phyloP scores from a whole-genome alignment of 2,329 filamentous ascomycete species.

The Colletotrichum incanum region DNA sequence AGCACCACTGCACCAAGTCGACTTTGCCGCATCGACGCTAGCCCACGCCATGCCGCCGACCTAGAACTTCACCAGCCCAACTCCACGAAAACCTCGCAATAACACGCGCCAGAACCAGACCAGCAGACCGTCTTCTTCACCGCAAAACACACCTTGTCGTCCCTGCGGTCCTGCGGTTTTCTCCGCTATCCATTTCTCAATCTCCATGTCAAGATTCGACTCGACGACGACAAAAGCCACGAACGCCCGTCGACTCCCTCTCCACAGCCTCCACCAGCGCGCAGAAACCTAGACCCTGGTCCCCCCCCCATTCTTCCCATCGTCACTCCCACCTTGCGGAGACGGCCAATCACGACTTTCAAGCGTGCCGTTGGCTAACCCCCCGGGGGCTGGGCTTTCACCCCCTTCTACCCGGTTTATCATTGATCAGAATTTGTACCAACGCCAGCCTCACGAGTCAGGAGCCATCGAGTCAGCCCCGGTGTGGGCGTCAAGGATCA shows the following conservation, averaged over 20 bases:
- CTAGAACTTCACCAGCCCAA: conserved; percentile 15
- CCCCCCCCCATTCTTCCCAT: conserved; percentile 16
- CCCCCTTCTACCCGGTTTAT: conserved; percentile 10
- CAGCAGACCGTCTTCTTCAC: conserved; percentile 35
- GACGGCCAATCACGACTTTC: conserved; percentile 31
- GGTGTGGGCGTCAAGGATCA: conserved; percentile 39
- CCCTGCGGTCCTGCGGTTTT: conserved; percentile 3
- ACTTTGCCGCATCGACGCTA: conserved; percentile 35
- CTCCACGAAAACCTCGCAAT: conserved; percentile 7
- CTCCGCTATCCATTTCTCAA: conserved; percentile 22
- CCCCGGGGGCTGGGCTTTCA: conserved; percentile 22
- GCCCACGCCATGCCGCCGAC: conserved; percentile 19
- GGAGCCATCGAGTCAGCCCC: conserved; percentile 38
- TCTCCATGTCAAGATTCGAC: conserved; percentile 21
- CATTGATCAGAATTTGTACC: conserved; percentile 16
- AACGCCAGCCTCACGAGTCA: conserved; percentile 40
- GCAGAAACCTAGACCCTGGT: conserved; percentile 24
- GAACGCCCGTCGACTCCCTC: not conserved
- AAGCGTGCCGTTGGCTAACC: conserved; percentile 30
- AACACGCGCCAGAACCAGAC: conserved; percentile 18
- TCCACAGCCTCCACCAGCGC: conserved; percentile 32
- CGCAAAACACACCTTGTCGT: conserved; percentile 38
- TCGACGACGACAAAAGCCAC: conserved; percentile 3
- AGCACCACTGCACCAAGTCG: conserved; percentile 14
- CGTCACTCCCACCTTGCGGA: conserved; percentile 30